A percentile compares a stretch with the other conserved stretches of the same genome.
These are phyloP conservation scores for Candida andamanensis DNA, from an alignment of 805 yeast genomes.

Conservation along the genomic window DNA sequence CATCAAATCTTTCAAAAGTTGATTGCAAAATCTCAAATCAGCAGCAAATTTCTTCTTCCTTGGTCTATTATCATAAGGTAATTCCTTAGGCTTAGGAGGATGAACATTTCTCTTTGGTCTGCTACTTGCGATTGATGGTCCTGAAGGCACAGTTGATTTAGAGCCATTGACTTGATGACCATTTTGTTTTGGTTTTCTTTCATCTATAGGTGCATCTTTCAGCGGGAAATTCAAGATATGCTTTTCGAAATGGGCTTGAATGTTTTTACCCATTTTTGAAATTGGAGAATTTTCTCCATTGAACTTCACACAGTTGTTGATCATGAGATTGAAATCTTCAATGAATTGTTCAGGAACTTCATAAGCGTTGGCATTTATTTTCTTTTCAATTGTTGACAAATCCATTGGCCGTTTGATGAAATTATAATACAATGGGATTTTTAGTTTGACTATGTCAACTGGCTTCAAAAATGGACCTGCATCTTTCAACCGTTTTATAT, in stretches of 20 bases:
- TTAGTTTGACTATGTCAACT: slow-evolving; percentile 82
- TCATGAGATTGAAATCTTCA: slow-evolving; percentile 81
- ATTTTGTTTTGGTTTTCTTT: slow-evolving; percentile 2
- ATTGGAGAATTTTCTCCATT: slow-evolving; percentile 83
- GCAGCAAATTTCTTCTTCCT: slow-evolving; percentile 87
- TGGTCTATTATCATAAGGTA: slow-evolving; percentile 87
- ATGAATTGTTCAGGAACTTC: slow-evolving; percentile 61
- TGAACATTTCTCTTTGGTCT: slow-evolving; percentile 95
- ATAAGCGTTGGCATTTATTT: slow-evolving; percentile 66
- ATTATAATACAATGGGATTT: slow-evolving; percentile 87
- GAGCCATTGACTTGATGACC: no score
- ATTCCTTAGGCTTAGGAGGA: slow-evolving; percentile 92
- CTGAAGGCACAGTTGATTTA: slow-evolving; percentile 1
- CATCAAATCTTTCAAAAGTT: slow-evolving; percentile 72
- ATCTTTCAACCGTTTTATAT: slow-evolving; percentile 85
- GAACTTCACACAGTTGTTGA: slow-evolving; percentile 72
- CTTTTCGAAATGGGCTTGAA: slow-evolving; percentile 89
- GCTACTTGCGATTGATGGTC: slow-evolving; percentile 56
- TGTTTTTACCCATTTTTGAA: slow-evolving; percentile 85
- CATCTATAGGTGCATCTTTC: slow-evolving; percentile 13
- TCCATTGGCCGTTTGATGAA: slow-evolving; percentile 89
- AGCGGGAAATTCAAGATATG: slow-evolving; percentile 91
- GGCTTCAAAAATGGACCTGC: slow-evolving; percentile 87
- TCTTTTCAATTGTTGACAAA: slow-evolving; percentile 81
- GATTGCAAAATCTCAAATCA: slow-evolving; percentile 81